Percentiles rank a stretch among this genome's conserved stretches.
Evolutionary conservation across 164 flowering plant species (phyloP).

Genomic region (Kalanchoe fedtschenkoi): DNA sequence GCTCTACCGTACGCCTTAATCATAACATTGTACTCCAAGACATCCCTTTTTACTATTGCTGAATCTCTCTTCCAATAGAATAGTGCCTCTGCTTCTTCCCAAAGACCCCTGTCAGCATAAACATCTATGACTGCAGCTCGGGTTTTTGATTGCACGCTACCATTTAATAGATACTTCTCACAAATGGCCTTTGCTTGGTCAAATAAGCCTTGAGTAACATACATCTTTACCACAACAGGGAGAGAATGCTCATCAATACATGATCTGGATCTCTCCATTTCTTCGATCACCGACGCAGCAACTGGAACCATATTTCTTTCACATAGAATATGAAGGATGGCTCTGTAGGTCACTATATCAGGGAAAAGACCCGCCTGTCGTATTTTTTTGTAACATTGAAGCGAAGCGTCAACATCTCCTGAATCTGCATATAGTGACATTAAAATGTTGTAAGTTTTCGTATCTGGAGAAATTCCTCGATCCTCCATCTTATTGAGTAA

Average conservation of each 20-base stretch:
- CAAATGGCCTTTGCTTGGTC: slow-evolving; percentile 39
- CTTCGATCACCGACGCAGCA: slow-evolving; percentile 52
- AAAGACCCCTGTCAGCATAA: slow-evolving; percentile 74
- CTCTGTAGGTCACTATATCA: slow-evolving; percentile 56
- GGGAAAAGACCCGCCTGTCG: slow-evolving; percentile 69
- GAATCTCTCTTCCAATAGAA: slow-evolving; percentile 39
- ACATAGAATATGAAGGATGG: slow-evolving; percentile 50
- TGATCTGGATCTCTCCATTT: slow-evolving; percentile 40
- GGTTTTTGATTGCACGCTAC: slow-evolving; percentile 35
- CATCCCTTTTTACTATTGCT: slow-evolving; percentile 32
- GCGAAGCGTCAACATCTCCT: slow-evolving; percentile 56
- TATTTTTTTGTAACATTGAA: slow-evolving; percentile 51
- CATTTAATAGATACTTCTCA: slow-evolving; percentile 23
- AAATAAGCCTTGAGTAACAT: slow-evolving; percentile 35
- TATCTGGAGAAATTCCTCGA: slow-evolving; percentile 61
- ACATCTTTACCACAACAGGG: slow-evolving; percentile 63
- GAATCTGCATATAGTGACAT: slow-evolving; percentile 56
- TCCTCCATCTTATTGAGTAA: slow-evolving; percentile 78
- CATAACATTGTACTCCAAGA: slow-evolving; percentile 78
- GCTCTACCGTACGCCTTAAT: slow-evolving; percentile 82
- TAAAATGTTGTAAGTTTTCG: slow-evolving; percentile 72
- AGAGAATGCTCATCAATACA: slow-evolving; percentile 64
- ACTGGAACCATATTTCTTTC: slow-evolving; percentile 56
- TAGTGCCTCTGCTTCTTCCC: slow-evolving; percentile 72
- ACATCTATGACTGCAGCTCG: slow-evolving; percentile 69